Evolutionary conservation across 2,329 filamentous ascomycete species (phyloP).

Genomic region (Exophiala dermatitidis): DNA sequence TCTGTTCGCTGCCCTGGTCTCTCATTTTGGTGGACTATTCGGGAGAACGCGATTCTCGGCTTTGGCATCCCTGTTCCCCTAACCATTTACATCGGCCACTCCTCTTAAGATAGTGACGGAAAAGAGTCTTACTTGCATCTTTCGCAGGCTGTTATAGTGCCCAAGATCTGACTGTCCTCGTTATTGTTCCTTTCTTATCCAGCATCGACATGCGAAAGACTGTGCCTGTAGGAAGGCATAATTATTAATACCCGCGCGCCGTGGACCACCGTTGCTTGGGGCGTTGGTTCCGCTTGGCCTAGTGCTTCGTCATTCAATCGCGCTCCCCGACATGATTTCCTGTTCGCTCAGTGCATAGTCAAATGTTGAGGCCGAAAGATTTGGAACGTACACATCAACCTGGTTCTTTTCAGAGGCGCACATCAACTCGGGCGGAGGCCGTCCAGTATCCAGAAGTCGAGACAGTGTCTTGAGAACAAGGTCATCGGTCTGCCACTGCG

Average conservation of each 20-base stretch:
- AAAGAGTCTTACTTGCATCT: conserved; percentile 3
- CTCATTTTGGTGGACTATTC: conserved; percentile 5
- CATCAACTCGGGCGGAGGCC: not conserved
- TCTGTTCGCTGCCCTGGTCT: conserved; percentile 1
- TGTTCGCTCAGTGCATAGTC: too few relatives aligned
- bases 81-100: not conserved
- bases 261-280: too few relatives aligned
- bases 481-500: not conserved
- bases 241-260: too few relatives aligned
- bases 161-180: conserved; percentile 5
- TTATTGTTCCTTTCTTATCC: conserved; percentile 1
- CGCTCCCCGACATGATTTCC: too few relatives aligned
- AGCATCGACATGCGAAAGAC: not conserved
- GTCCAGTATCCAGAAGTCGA: too few relatives aligned
- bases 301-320: too few relatives aligned
- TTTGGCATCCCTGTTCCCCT: conserved; percentile 3
- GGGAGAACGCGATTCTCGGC: not conserved
- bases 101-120: not conserved
- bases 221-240: too few relatives aligned
- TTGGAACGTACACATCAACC: too few relatives aligned
- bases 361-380: too few relatives aligned
- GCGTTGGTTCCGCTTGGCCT: too few relatives aligned
- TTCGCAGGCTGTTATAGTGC: conserved; percentile 1
- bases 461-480: not conserved
- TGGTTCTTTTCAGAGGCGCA: not conserved